phyloP scores from a whole-genome alignment of 805 yeast species.

The Kodamaea laetipori region DNA sequence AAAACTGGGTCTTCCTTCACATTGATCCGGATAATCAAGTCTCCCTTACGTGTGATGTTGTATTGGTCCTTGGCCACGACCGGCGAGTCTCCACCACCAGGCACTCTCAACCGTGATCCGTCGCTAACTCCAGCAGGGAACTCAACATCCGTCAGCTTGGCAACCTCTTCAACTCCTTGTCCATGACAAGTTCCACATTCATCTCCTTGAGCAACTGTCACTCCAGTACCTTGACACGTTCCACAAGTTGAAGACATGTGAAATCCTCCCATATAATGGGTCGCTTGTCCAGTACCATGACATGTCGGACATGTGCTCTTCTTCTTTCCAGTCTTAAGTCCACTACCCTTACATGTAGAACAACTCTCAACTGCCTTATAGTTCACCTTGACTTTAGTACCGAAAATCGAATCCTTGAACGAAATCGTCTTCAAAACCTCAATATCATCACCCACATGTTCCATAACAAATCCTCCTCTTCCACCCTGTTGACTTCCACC shows the following conservation, averaged over 20 bases:
- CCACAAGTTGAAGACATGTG: constrained; percentile 94
- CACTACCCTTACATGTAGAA: constrained; percentile 78
- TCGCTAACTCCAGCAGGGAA: constrained; percentile 88
- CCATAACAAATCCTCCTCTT: constrained; percentile 58
- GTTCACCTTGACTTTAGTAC: constrained; percentile 63
- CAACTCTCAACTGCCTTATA: constrained; percentile 80
- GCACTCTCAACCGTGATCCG: constrained; percentile 80
- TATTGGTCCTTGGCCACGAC: constrained; percentile 69
- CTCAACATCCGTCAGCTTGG: constrained; percentile 75
- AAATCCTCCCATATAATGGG: constrained; percentile 89
- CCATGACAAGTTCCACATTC: constrained; percentile 85
- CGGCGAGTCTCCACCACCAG: constrained; percentile 92
- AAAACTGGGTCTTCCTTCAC: constrained; percentile 76
- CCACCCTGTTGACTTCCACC: constrained; percentile 42
- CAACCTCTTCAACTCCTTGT: constrained; percentile 72
- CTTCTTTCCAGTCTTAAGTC: constrained; percentile 73
- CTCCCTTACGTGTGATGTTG: constrained; percentile 76
- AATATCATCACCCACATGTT: constrained; percentile 85
- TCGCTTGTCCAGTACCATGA: constrained; percentile 90
- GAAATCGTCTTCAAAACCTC: constrained; percentile 74
- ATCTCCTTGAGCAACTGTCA: constrained; percentile 63
- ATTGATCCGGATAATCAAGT: constrained; percentile 76
- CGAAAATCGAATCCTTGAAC: constrained; percentile 87
- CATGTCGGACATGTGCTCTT: constrained; percentile 82
- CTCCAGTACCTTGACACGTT: constrained; percentile 88